Base-by-base conservation (phyloP, 2,329 filamentous ascomycete genomes). In the Aspergillus versicolor region DNA sequence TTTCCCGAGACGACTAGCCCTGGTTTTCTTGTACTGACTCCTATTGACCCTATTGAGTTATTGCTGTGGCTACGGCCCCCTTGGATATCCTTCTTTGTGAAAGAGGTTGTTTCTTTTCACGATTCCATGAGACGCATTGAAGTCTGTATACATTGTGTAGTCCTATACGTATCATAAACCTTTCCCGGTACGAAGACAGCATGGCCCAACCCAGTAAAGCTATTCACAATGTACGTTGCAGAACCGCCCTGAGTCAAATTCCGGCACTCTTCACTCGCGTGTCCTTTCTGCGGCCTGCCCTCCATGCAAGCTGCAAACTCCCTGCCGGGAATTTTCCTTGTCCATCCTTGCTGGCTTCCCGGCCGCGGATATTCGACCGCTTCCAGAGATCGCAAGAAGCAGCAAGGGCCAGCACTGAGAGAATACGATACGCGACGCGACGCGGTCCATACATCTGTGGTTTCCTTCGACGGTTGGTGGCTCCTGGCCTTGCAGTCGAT, bases 401-500 rank as follows among this genome's bases (percentile, higher is more conserved):
- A 45, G 43, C 24, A 45, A 45, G 43, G 43, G 22, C 22, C 22
- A 24, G 22, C 43, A n/a, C 1, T n/a, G 27, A 27, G n/a, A 45
- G 15, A 17, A n/a, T 30, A 24, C 13, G 22, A 27, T 22, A 9
- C 5, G 51, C 42, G 32, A 15, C 42, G 40, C 17, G 49, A 19
- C 40, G 50, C 21, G 41, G 30, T 44, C 4, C 2, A 19, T 44
- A 15, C 4, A 7, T 27, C 13, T 19, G 7, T 12, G 13, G 13
- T 42, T 17, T 12, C 37, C 27, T 30, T 30, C 8, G 2, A 40
- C 17, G 8, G 8, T 40, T 3, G 9, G 17, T 30, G 37, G 37
- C 24, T 46, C n/a, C 24, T n/a, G 13, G n/a, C 51, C 51, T 53
- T 53, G 51, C 51, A 49, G 44, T 5, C n/a, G 30, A 34, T 21